Conservation (phyloP, 1,284 basidiomycete genomes). For the Apiotrichum brassicae region DNA sequence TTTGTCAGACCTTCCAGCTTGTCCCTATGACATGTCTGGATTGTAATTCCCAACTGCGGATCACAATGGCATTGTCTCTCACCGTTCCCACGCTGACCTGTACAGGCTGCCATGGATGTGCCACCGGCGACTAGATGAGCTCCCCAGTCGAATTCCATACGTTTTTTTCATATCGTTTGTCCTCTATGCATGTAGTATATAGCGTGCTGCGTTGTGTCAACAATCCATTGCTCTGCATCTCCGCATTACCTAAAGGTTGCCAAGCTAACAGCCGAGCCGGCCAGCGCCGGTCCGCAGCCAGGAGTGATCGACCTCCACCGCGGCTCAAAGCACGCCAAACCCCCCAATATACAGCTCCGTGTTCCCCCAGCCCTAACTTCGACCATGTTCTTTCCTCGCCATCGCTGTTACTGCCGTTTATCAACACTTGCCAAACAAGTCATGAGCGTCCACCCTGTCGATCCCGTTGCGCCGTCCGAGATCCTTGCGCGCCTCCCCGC, state of each 20-base stretch:
- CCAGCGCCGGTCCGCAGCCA: too few species aligned
- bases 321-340: too few species aligned
- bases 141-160: background rate
- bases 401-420: background rate
- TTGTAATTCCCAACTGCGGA: background rate
- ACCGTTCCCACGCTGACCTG: background rate
- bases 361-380: too few species aligned
- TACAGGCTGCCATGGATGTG: slow-evolving; percentile 1
- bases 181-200: slow-evolving; percentile 2
- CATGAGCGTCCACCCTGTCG: slow-evolving; percentile 24
- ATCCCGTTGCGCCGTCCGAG: slow-evolving; percentile 40
- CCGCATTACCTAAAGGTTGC: too few species aligned
- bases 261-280: too few species aligned
- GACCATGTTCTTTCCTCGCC: background rate
- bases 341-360: too few species aligned
- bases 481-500: slow-evolving; percentile 58
- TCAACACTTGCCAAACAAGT: background rate
- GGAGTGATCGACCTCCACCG: too few species aligned
- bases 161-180: background rate
- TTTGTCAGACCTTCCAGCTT: too few species aligned
- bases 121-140: background rate
- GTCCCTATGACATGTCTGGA: too few species aligned
- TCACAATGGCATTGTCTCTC: background rate
- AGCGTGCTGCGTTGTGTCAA: background rate
- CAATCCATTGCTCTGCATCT: too few species aligned